Percentiles rank a stretch among this genome's conserved stretches.
Conservation (phyloP, 352 stramenopile genomes). For the Discostella stelligera region DNA sequence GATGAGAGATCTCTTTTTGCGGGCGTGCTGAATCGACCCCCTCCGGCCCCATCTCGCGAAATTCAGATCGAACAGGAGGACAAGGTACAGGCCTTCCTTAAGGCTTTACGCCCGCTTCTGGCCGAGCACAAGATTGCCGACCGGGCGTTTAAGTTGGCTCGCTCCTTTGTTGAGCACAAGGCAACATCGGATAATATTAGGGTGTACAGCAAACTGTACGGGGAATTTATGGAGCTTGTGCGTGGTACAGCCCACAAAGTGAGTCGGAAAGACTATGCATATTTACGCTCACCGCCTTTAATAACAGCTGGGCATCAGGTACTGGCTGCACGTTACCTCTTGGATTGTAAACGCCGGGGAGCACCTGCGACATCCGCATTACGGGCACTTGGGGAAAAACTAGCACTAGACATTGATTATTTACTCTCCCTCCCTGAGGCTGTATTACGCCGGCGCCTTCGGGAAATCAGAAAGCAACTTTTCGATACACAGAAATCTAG, state of each 20-base stretch:
- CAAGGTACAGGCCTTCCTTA: slow-evolving; percentile 6
- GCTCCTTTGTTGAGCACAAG: background rate
- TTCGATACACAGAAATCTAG: slow-evolving; percentile 24
- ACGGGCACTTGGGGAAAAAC: background rate
- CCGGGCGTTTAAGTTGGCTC: background rate
- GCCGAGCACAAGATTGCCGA: background rate
- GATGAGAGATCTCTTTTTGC: background rate
- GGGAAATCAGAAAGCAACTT: background rate
- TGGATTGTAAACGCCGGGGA: background rate
- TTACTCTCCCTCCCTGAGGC: background rate
- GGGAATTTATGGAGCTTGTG: background rate
- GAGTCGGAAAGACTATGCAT: slow-evolving; percentile 13
- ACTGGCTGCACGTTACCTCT: background rate
- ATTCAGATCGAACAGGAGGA: slow-evolving; percentile 7
- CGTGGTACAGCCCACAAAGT: background rate
- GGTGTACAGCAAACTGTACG: slow-evolving; percentile 5
- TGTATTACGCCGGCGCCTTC: background rate
- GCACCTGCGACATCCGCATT: background rate
- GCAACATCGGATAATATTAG: background rate
- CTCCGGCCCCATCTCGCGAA: background rate
- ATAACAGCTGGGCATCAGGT: background rate
- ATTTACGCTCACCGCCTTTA: background rate
- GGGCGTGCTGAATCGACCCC: slow-evolving; percentile 5
- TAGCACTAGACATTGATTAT: background rate
- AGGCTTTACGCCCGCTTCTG: background rate